phyloP scores from a whole-genome alignment of 306 rosid genomes.

The Astragalus membranaceus region DNA sequence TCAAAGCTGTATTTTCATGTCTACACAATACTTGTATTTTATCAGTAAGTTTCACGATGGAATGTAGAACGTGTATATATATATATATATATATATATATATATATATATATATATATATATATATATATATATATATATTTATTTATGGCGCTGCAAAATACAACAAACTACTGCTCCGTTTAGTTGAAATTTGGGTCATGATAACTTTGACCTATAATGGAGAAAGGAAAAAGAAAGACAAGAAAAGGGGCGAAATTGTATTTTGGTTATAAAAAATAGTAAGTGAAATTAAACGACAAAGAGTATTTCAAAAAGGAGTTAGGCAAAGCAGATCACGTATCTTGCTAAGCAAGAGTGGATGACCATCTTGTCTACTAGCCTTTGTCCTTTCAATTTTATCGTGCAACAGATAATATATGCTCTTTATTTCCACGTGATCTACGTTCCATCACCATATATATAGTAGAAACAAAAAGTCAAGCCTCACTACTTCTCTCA shows the following conservation, averaged over 20 bases:
- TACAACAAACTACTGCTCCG: no score
- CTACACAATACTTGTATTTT: no score
- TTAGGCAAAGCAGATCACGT: constrained; percentile 25
- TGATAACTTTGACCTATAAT: neutral
- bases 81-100: no score
- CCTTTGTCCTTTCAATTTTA: constrained; percentile 18
- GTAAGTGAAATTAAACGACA: neutral
- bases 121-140: no score
- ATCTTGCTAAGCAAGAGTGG: constrained; percentile 17
- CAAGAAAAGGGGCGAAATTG: neutral
- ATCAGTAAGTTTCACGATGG: no score
- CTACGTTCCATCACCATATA: neutral
- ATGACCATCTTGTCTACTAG: neutral
- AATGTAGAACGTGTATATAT: no score
- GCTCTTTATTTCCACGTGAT: neutral
- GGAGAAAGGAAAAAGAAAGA: neutral
- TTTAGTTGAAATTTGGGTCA: neutral
- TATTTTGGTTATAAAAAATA: constrained; percentile 11
- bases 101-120: no score
- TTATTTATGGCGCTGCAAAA: no score
- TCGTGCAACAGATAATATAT: neutral
- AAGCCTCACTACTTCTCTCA: neutral
- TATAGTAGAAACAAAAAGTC: neutral
- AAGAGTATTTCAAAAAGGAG: constrained; percentile 16
- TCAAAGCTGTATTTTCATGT: no score